Evolutionary conservation across 768 basidiomycete species (phyloP), one percentile per base, ranked within the genome.

Genomic region (Hypholoma fasciculare): DNA sequence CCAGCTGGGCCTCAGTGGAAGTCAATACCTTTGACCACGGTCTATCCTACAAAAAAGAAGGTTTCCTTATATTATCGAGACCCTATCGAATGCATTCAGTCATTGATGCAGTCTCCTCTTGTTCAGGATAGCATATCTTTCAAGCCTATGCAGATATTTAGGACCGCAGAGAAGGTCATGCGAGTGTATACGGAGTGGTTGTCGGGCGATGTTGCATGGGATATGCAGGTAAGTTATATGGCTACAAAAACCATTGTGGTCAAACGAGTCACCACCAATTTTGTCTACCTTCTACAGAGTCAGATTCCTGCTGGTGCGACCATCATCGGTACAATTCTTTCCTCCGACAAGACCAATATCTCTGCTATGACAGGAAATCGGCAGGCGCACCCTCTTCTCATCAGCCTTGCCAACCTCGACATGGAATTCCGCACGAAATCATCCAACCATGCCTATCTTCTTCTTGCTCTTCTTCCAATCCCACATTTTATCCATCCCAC

Each of bases 331-430:
- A 62, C 66, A 0, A 64, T 75, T 9, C 52, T 66, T 2, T 68
- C 69, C 2, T 71, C 70, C 0, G 70, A 75, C 56, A 76, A 76
- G 52, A 74, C 73, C 7, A 66, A 65, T 27, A 66, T 76, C 16
- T 68, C 72, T 0, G 59, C 64, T 14, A 67, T 67, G 52, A 72
- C 70, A n/a, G 72, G 73, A 11, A 65, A 65, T 26, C 67, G 67
- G 39, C 61, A 63, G 4, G 73, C 70, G 38, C 71, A 76, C 39
- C 74, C 71, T 0, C 51, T 75, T 0, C 58, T 75, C 1, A 56
- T 76, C 9, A 69, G 58, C 0, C 47, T 75, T 4, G 71, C 71
- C 11, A 77, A 78, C 53, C 68, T 78, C 0, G 57, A 63, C 34
- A 61, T 65, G 36, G 65, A 64, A 1, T 61, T 73, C 34, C 61